Evolutionary conservation across 163 green algal species (phyloP).

Genomic region (Prototheca wickerhamii): DNA sequence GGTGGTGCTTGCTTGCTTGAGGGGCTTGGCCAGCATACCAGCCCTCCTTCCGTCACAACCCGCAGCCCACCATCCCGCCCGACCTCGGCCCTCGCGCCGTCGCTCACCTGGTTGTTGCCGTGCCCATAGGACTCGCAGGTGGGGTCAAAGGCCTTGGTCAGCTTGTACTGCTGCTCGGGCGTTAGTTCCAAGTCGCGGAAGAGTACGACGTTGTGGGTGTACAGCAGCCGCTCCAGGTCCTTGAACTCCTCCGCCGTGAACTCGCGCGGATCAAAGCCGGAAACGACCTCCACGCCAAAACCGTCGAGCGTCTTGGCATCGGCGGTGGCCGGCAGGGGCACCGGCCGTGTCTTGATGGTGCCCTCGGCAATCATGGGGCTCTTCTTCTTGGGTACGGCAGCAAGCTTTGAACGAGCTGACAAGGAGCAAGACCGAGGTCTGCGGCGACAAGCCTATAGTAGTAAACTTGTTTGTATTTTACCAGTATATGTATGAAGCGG

Average conservation of each 20-base stretch:
- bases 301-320: background rate
- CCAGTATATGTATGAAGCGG: too few relatives aligned
- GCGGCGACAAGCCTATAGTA: too few relatives aligned
- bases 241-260: conserved; percentile 2
- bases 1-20: too few relatives aligned
- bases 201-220: background rate
- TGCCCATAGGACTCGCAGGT: conserved; percentile 5
- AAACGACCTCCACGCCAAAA: conserved; percentile 5
- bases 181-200: background rate
- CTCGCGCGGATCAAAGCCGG: background rate
- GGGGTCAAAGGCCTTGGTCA: conserved; percentile 9
- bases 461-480: too few relatives aligned
- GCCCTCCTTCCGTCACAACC: too few relatives aligned
- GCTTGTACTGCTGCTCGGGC: conserved; percentile 2
- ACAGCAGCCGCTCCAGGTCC: conserved; percentile 1
- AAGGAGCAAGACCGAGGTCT: too few relatives aligned
- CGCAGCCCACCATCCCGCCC: too few relatives aligned
- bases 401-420: too few relatives aligned
- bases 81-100: too few relatives aligned
- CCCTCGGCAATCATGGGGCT: background rate
- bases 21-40: too few relatives aligned
- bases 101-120: conserved; percentile 6
- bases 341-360: background rate
- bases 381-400: background rate
- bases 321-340: background rate